These are phyloP conservation scores for Canariomyces notabilis DNA, from an alignment of 2,329 filamentous ascomycete species.

Conservation along the genomic window DNA sequence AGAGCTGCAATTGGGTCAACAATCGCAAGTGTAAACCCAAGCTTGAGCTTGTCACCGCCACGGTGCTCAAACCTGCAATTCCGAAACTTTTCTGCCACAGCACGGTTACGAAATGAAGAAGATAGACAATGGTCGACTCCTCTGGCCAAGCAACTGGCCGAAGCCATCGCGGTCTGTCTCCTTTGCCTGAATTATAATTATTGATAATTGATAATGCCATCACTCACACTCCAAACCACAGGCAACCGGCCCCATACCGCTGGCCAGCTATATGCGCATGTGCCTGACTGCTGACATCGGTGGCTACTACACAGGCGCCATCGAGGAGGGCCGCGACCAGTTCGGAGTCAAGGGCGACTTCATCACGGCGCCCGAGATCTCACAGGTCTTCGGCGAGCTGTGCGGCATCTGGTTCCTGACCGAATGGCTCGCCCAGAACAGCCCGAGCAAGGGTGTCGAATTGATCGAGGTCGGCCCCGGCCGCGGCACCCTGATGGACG, in stretches of 20 bases:
- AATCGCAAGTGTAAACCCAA: constrained; percentile 1
- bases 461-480: constrained; percentile 93
- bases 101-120: constrained; percentile 19
- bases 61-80: background rate
- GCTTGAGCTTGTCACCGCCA: background rate
- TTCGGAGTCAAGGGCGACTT: constrained; percentile 95
- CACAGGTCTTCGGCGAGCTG: constrained; percentile 92
- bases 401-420: constrained; percentile 92
- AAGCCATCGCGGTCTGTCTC: constrained; percentile 71
- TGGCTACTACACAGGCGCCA: constrained; percentile 85
- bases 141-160: constrained; percentile 77
- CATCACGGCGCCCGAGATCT: constrained; percentile 95
- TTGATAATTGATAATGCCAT: constrained; percentile 5
- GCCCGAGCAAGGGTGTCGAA: constrained; percentile 67
- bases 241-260: constrained; percentile 80
- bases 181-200: background rate
- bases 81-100: constrained; percentile 15
- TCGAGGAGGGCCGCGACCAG: constrained; percentile 67
- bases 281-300: constrained; percentile 86
- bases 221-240: constrained; percentile 19
- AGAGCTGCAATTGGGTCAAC: constrained; percentile 5
- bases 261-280: constrained; percentile 97
- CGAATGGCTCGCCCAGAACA: constrained; percentile 92
- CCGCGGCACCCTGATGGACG: constrained; percentile 92
- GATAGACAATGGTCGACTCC: constrained; percentile 83